phyloP scores from a whole-genome alignment of 169 alveolate species.

The Babesia divergens region DNA sequence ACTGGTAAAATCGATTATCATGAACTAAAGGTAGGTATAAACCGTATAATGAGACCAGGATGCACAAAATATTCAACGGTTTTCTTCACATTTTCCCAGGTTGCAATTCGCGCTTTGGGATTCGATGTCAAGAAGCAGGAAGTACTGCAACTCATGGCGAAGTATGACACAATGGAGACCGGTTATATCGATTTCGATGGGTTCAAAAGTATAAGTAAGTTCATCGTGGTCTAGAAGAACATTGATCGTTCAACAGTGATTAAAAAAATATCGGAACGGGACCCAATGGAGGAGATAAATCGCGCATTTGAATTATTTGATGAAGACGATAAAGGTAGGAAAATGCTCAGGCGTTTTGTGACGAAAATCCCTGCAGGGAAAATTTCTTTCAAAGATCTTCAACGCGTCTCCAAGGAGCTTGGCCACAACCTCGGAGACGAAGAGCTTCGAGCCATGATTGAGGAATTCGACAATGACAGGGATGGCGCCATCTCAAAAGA shows the following conservation, averaged over 20 bases:
- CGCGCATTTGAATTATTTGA: slow-evolving; percentile 94
- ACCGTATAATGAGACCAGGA: neutral
- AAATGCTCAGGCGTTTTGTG: neutral
- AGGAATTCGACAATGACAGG: slow-evolving; percentile 94
- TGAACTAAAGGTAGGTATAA: slow-evolving; percentile 89
- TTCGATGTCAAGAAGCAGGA: slow-evolving; percentile 95
- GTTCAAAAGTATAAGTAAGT: slow-evolving; percentile 77
- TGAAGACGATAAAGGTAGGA: slow-evolving; percentile 88
- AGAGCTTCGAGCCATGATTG: slow-evolving; percentile 96
- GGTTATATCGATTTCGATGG: slow-evolving; percentile 80
- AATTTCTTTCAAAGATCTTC: slow-evolving; percentile 89
- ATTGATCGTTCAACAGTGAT: slow-evolving; percentile 72
- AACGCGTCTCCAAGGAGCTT: slow-evolving; percentile 93
- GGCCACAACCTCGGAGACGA: slow-evolving; percentile 96
- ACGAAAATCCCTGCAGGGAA: slow-evolving; percentile 73
- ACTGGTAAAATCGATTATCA: slow-evolving; percentile 93
- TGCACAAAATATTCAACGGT: neutral
- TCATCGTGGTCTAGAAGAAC: neutral
- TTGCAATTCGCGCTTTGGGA: slow-evolving; percentile 98
- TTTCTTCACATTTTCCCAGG: slow-evolving; percentile 68
- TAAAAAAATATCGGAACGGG: slow-evolving; percentile 87
- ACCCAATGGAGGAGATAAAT: slow-evolving; percentile 93
- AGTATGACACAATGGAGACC: slow-evolving; percentile 83
- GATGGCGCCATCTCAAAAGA: slow-evolving; percentile 95
- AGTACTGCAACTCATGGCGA: slow-evolving; percentile 83